Evolutionary conservation across 371 early-diverging fungal genomes (phyloP), one percentile per base, ranked within the genome.

Genomic region (Lichtheimia corymbifera): DNA sequence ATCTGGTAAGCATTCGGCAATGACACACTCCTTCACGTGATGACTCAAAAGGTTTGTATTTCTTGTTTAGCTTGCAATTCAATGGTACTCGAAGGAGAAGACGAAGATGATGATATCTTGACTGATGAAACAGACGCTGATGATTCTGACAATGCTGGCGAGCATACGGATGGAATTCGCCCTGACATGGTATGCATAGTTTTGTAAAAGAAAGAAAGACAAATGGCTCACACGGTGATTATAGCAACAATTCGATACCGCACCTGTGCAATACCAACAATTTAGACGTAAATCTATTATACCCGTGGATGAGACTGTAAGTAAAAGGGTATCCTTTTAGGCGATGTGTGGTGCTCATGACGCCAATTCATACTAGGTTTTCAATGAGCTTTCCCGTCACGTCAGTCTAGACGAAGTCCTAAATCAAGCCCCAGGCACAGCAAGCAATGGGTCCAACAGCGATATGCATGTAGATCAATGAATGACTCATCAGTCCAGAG

Each of bases 281-380:
- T 93, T 94, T 80, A 82, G 96, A 58, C 79, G 96, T 63, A 95
- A 95, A 79, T 93, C 93, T 7, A 93, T 95, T 58, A 85, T 95
- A 66, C 96, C 96, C 42, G 93, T 95, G 58, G 92, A 93, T 67
- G 91, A 90, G 67, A 76, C 79, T 17, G 91, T 72, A 66, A 66
- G 61, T 47, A 15, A 51, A 44, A 14, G 7, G 27, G 17, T 40
- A 25, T 17, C 14, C 14, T 12, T 22, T 43, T 25, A 15, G 14
- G 25, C 62, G 15, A 51, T 53, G 20, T 15, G 3, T 42, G 28
- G 20, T 50, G 22, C 22, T 30, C 3, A 12, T 25, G 5, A 4
- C 41, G 13, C 47, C 28, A 11, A 11, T 24, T 27, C 12, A 14
- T 55, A 35, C 2, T 58, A 75, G 76, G 76, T 95, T 9, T 79